Evolutionary conservation across 1,139 yeast genomes (phyloP), one percentile per base, ranked within the genome.

Genomic region (Yamadazyma trypodendri): DNA sequence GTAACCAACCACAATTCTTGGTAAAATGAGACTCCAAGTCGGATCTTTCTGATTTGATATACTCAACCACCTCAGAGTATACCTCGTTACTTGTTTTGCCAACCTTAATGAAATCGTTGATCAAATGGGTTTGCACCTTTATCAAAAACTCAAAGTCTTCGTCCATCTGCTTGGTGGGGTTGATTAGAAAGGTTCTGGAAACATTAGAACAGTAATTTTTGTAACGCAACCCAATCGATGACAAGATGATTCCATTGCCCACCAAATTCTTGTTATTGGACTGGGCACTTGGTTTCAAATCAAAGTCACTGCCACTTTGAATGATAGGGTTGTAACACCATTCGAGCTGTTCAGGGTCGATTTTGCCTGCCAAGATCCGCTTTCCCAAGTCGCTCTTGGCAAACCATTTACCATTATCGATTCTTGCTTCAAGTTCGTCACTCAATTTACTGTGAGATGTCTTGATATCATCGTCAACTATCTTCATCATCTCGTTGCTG

Each of bases 301-400:
- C 96, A 56, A 81, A 90, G 38, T 81, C 80, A 31, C 88, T 89
- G 37, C 95, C 95, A 51, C 95, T 84, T 63, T 90, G 96, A 42
- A 92, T 75, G 40, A 88, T 85, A 22, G 98, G 97, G 34, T 89
- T 80, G 60, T 88, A 89, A 51, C 96, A 86, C 97, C 97, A 92
- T 60, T 92, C 97, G 25, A 92, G 65, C 46, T 81, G 79, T 44
- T 79, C 81, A 3, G 84, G 71, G 53, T 88, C 96, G 50, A 88
- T 55, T 39, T 56, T 49, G 25, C 64, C 66, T 29, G 65, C 72
- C 43, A 67, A 58, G 23, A 76, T 56, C 41, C 74, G 76, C 48
- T 81, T 72, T 45, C 84, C 90, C 32, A 77, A 56, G 8, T 81
- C 74, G 8, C 79, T 60, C 52, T 83, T 84, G 49, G 74, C 63